Evolutionary conservation across 2,329 filamentous ascomycete genomes (phyloP), one percentile per base, ranked within the genome.

Genomic region (Aureobasidium zeae): DNA sequence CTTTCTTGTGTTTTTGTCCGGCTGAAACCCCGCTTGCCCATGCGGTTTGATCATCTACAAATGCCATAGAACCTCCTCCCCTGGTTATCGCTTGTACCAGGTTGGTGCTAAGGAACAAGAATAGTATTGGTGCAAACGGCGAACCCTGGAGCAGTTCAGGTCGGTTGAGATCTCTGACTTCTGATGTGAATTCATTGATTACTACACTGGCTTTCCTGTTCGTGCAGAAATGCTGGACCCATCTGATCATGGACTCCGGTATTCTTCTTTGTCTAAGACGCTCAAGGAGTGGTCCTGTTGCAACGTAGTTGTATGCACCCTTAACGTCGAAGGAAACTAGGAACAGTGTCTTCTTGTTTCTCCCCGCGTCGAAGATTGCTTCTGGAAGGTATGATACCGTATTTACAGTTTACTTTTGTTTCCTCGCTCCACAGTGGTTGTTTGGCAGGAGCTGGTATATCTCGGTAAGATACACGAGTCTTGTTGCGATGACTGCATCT

Each of bases 311-410:
- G 45, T 63, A 67, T 38, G 60, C 63, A 15, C 62, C 61, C 48
- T 67, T 66, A 2, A 67, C 52, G 50, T 67, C 58, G 37, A 66
- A 66, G 43, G 56, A 62, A 34, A 63, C 51, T 8, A 65, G 51
- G 37, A 57, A 62, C 4, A 64, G 47, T 6, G 60, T 55, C 47
- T 56, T 54, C 35, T 49, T 44, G 13, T 48, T 44, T 46, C 52
- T 51, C 59, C 52, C 60, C 3, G 55, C 58, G 2, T 51, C 44
- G 26, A 57, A 58, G 33, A 62, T 55, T 11, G 53, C n/a, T 47
- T 61, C 51, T 42, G 55, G 34, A 12, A 63, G 30, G 26, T 60
- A 47, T 2, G 57, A 6, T 3, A 66, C 56, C 42, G 60, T 59
- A 35, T 64, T 52, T 49, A 59, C 57, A 20, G 54, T 53, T 22